These are phyloP conservation scores for Mimosa pudica DNA, from an alignment of 306 rosid genomes.

Conservation along the genomic window DNA sequence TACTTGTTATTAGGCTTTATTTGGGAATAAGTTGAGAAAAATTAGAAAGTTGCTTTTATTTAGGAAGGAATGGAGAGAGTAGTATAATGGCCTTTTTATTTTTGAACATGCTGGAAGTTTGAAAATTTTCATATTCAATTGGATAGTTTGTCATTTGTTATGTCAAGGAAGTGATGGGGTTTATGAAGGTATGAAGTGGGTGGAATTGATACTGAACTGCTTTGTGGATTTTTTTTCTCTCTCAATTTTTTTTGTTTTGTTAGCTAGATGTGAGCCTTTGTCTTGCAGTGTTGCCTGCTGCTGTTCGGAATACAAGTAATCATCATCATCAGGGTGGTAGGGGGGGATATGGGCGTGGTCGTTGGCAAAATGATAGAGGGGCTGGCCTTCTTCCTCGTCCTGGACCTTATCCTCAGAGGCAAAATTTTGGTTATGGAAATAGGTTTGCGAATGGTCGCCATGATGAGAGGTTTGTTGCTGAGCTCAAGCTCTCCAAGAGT, in stretches of 20 bases:
- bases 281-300: conserved; percentile 63
- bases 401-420: conserved; percentile 88
- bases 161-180: conserved; percentile 1
- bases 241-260: conserved; percentile 29
- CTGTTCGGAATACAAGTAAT: conserved; percentile 41
- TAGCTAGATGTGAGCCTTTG: conserved; percentile 42
- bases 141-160: conserved; percentile 6
- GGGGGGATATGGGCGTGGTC: conserved; percentile 59
- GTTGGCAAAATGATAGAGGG: conserved; percentile 81
- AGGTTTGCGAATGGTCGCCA: conserved; percentile 70
- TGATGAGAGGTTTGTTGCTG: conserved; percentile 86
- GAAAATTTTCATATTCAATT: not conserved
- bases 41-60: too few relatives aligned
- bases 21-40: too few relatives aligned
- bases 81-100: not conserved
- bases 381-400: conserved; percentile 94
- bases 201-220: conserved; percentile 18
- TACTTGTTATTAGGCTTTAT: too few relatives aligned
- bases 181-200: conserved; percentile 21
- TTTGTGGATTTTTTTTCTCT: conserved; percentile 39
- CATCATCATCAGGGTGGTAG: conserved; percentile 26
- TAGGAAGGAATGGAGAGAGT: too few relatives aligned
- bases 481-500: conserved; percentile 82
- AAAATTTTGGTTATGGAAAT: conserved; percentile 65
- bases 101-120: conserved; percentile 3